Base-by-base conservation (phyloP, 805 yeast species). In the Zygoascus bituminiphila region DNA sequence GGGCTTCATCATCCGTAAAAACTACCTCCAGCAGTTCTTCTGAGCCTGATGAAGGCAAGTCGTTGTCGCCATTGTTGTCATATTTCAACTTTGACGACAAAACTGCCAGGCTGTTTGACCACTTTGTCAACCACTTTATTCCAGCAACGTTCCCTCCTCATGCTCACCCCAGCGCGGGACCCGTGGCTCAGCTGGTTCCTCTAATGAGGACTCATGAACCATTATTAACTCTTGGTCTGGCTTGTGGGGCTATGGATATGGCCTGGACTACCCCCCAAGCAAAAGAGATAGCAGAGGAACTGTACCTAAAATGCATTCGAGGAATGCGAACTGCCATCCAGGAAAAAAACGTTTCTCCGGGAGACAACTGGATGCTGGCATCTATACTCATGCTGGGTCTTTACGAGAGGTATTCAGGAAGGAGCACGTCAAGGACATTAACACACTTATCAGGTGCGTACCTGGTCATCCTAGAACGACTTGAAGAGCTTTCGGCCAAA, bases 231-330 rank as follows among this genome's bases (percentile, higher is more conserved):
- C 17, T 42, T 9, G 45, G 21, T 6, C 20, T 42, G n/a, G 45
- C 45, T 2, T 42, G 45, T 25, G 45, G 45, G 14, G 45, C 45
- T 15, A 22, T 23, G 17, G 25, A 42, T 19, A n/a, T 42, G 21
- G 3, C 36, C 4, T 42, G 45, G 45, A 25, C 14, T 12, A 4
- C 4, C 9, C 45, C 45, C 15, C 15, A 24, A 5, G 25, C 9
- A 3, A n/a, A n/a, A 15, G 20, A 22, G 12, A 19, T 23, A 20
- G 31, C 45, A 3, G 22, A 17, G 21, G 25, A 17, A 5, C 4
- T n/a, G n/a, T 42, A 42, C 19, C 8, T 17, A 9, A n/a, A 26
- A 25, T 22, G 45, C 36, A 25, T 42, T 24, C 25, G 21, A 4
- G 23, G 20, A 5, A 4, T 42, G 2, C 20, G 36, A 42, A 24